Conservation (phyloP, 1,284 basidiomycete genomes). For the Ganoderma resinaceum region DNA sequence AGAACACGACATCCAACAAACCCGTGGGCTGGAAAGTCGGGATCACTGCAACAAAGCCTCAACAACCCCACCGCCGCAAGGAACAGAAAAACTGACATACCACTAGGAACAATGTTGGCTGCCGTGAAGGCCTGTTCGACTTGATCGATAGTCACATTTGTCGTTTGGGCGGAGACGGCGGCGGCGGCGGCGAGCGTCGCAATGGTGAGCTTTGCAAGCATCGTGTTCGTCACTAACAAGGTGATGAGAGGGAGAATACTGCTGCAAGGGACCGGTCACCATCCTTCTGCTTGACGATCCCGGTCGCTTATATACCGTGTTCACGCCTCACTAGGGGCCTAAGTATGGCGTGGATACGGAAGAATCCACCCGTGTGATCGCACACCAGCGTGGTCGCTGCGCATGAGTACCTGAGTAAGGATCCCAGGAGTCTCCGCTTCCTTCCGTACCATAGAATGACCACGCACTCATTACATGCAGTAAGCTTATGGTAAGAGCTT, state of each 20-base stretch:
- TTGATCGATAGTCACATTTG: constrained; percentile 38
- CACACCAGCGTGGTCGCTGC: neutral
- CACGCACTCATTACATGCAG: neutral
- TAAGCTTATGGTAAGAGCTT: too few relatives aligned
- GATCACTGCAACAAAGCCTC: constrained; percentile 37
- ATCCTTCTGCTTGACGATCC: neutral
- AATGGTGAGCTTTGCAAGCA: constrained; percentile 15
- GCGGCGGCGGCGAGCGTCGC: constrained; percentile 14
- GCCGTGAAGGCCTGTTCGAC: constrained; percentile 48
- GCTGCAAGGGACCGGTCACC: neutral
- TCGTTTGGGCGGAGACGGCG: constrained; percentile 25
- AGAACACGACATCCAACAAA: constrained; percentile 46
- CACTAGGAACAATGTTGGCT: constrained; percentile 51
- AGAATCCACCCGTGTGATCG: constrained; percentile 18
- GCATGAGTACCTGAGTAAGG: neutral
- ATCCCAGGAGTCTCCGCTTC: neutral
- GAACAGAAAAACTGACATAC: constrained; percentile 12
- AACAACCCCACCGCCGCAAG: neutral
- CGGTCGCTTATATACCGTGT: neutral
- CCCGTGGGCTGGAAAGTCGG: constrained; percentile 47
- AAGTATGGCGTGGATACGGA: neutral
- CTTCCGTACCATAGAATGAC: neutral
- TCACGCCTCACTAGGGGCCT: neutral
- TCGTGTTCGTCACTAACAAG: constrained; percentile 9
- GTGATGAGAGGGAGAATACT: neutral